Conservation (phyloP, 192 early-diverging fungal species). For the Thamnidium elegans region DNA sequence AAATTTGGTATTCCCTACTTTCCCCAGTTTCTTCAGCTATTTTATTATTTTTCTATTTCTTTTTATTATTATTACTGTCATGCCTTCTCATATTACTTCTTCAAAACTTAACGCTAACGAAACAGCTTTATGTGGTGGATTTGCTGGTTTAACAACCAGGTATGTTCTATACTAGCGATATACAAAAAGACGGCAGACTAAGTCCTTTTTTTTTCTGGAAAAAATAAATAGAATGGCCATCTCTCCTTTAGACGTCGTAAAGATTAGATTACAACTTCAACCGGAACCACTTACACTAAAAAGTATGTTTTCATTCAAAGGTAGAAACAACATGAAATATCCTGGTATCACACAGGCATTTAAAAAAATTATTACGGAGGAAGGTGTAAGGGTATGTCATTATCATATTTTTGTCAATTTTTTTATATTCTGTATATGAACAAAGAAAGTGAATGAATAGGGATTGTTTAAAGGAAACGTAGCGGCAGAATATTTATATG, state of each 20-base stretch:
- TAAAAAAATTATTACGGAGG: constrained; percentile 64
- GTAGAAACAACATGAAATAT: constrained; percentile 44
- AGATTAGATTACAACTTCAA: constrained; percentile 71
- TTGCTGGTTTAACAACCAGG: constrained; percentile 43
- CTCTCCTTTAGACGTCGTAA: constrained; percentile 90
- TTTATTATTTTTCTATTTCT: constrained; percentile 3
- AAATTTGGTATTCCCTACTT: not conserved
- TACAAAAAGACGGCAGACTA: too few species aligned
- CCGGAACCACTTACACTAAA: constrained; percentile 7
- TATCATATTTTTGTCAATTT: not conserved
- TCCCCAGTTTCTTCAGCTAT: not conserved
- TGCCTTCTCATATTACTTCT: constrained; percentile 29
- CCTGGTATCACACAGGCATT: constrained; percentile 64
- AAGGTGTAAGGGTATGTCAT: constrained; percentile 68
- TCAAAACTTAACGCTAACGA: constrained; percentile 20
- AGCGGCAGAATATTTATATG: constrained; percentile 86
- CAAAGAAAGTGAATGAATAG: constrained; percentile 13
- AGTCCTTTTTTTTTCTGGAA: not conserved
- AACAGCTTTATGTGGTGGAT: constrained; percentile 48
- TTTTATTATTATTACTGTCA: not conserved
- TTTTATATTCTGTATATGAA: not conserved
- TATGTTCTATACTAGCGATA: not conserved
- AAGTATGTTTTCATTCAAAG: constrained; percentile 25
- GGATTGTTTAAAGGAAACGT: constrained; percentile 93
- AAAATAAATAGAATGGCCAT: constrained; percentile 67